Conservation (phyloP, 2,329 filamentous ascomycete genomes). For the Phialophora tarda region DNA sequence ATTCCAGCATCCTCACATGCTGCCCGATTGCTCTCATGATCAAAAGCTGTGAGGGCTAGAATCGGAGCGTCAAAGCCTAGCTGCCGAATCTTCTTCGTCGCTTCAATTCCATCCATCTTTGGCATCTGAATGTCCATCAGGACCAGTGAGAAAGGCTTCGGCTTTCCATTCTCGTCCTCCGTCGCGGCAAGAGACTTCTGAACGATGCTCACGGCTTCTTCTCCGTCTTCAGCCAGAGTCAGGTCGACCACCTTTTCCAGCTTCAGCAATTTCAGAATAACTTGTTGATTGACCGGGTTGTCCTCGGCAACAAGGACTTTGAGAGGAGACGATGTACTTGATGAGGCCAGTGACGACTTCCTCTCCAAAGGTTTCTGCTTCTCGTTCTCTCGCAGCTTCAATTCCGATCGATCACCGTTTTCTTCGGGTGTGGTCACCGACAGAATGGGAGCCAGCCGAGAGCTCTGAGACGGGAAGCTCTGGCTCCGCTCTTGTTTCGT, state of each 20-base stretch:
- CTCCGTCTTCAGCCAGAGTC: constrained; percentile 82
- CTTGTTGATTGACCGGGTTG: constrained; percentile 68
- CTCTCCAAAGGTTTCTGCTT: not conserved
- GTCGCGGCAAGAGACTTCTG: constrained; percentile 69
- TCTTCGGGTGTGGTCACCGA: constrained; percentile 17
- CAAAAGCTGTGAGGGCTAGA: constrained; percentile 86
- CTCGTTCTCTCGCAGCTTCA: constrained; percentile 2
- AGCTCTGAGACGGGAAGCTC: constrained; percentile 1
- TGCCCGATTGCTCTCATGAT: constrained; percentile 83
- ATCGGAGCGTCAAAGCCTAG: constrained; percentile 87
- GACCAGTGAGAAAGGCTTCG: constrained; percentile 78
- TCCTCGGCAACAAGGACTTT: constrained; percentile 84
- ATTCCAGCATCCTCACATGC: constrained; percentile 86
- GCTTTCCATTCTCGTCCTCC: constrained; percentile 46
- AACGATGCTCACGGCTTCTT: constrained; percentile 84
- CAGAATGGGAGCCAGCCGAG: constrained; percentile 16
- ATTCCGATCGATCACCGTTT: not conserved
- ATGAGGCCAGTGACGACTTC: constrained; percentile 63
- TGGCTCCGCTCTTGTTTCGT: constrained; percentile 7
- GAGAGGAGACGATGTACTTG: constrained; percentile 62
- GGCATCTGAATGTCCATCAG: constrained; percentile 78
- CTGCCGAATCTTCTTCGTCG: constrained; percentile 57
- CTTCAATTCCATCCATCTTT: constrained; percentile 55
- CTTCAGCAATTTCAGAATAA: constrained; percentile 65
- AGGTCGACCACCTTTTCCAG: constrained; percentile 66